Base-by-base conservation (phyloP, 169 alveolate genomes). In the Besnoitia besnoiti region DNA sequence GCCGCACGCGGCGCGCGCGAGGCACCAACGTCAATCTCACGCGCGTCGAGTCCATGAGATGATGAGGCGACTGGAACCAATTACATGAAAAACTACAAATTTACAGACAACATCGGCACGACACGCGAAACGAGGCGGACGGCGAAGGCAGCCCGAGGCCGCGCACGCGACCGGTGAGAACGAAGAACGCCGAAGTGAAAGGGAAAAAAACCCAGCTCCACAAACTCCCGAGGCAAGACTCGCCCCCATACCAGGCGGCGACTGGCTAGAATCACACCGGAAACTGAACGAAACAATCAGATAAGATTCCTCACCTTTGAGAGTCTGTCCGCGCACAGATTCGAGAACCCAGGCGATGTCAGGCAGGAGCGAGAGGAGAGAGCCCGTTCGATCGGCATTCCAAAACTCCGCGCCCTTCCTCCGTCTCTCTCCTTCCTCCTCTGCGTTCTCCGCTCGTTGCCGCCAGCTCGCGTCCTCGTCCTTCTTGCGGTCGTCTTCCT, bases 321-420 rank as follows among this genome's bases (percentile, higher is more conserved):
- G 80, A 2, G 80, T 67, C 39, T 67, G 39, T 21, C 80, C 80
- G 19, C 80, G 80, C 7, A 67, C 42, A 16, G 39, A 37, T 21
- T 67, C 80, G n/a, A 67, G 80, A n/a, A 67, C 12, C 80, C 80
- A 67, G 10, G 80, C 80, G 44, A 67, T 42, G 44, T 67, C n/a
- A 16, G 80, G 80, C 46, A 67, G 80, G 2, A 33, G 44, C 10
- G 12, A 7, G 21, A 33, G 80, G 24, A 67, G n/a, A 21, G 80
- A 2, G 21, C n/a, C n/a, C 24, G 47, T 67, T 7, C 24, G 10
- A 1, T 30, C 80, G 8, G 80, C 39, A 67, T 19, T 4, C 80
- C 80, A 67, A 7, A 67, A 30, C 12, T 37, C 44, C 42, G 62
- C 62, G 10, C 62, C 10, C 19, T 50, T 67, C n/a, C 80, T 67